Evolutionary conservation across 495 filamentous ascomycete species (phyloP).

Genomic region (Aspergillus nanangensis): DNA sequence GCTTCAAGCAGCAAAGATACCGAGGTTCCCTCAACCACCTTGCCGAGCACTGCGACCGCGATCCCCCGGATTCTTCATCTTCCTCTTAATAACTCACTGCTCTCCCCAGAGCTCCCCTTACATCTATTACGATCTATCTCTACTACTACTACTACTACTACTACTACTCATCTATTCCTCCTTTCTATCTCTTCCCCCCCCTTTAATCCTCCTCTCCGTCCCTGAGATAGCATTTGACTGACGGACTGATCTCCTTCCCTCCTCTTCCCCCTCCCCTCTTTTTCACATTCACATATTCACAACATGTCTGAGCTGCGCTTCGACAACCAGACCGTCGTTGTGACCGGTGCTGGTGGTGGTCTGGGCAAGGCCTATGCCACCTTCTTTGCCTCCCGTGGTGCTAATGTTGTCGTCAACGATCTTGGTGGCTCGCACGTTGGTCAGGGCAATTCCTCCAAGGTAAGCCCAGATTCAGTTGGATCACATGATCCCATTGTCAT

Average conservation of each 20-base stretch:
- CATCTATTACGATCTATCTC: slow-evolving; percentile 15
- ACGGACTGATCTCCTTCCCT: not conserved
- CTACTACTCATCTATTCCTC: slow-evolving; percentile 12
- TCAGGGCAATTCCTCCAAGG: slow-evolving; percentile 84
- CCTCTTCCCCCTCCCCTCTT: slow-evolving; percentile 9
- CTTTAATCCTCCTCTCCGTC: slow-evolving; percentile 1
- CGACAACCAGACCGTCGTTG: slow-evolving; percentile 94
- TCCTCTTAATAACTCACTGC: slow-evolving; percentile 19
- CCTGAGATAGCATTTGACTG: not conserved
- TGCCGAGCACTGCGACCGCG: slow-evolving; percentile 35
- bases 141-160: not conserved
- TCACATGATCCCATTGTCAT: slow-evolving; percentile 1
- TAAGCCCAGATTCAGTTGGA: too few relatives aligned
- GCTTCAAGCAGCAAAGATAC: slow-evolving; percentile 34
- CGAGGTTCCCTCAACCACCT: slow-evolving; percentile 32
- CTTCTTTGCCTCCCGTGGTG: slow-evolving; percentile 89
- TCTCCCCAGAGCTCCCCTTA: slow-evolving; percentile 14
- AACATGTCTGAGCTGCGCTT: slow-evolving; percentile 80
- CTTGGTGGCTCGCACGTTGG: slow-evolving; percentile 92
- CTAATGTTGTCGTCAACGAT: slow-evolving; percentile 97
- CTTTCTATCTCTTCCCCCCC: slow-evolving; percentile 9
- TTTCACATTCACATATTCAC: slow-evolving; percentile 17
- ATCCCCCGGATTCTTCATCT: slow-evolving; percentile 20
- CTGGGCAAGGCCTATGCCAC: slow-evolving; percentile 87
- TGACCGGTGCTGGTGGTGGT: slow-evolving; percentile 95